Percentiles rank a stretch among this genome's conserved stretches.
These are phyloP conservation scores for Linnemannia zychae DNA, from an alignment of 192 early-diverging fungal species.

Conservation along the genomic window DNA sequence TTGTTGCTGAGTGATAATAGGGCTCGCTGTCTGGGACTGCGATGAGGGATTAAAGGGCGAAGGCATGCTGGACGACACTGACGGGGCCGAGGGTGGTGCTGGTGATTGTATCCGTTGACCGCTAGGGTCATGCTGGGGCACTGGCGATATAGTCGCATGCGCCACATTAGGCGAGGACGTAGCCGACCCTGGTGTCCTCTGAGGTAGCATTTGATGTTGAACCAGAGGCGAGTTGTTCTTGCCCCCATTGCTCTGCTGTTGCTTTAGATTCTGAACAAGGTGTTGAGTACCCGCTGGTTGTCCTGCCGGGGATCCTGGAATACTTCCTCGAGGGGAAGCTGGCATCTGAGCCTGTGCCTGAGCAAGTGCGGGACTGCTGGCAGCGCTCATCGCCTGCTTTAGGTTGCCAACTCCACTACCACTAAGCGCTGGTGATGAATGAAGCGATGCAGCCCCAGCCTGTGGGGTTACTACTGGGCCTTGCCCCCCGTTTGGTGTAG, in stretches of 20 bases:
- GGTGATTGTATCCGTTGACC: conserved; percentile 20
- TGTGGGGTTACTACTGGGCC: neutral
- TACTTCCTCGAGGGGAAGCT: conserved; percentile 8
- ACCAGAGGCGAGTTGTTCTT: conserved; percentile 28
- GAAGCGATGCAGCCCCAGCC: neutral
- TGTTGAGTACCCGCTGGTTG: conserved; percentile 16
- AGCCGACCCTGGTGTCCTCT: conserved; percentile 23
- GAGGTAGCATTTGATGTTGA: conserved; percentile 30
- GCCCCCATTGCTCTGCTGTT: conserved; percentile 12
- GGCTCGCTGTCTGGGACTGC: conserved; percentile 23
- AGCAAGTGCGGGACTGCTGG: conserved; percentile 34
- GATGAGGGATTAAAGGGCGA: neutral
- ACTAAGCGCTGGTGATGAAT: conserved; percentile 24
- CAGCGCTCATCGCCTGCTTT: conserved; percentile 18
- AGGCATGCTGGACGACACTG: conserved; percentile 13
- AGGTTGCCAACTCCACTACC: conserved; percentile 6
- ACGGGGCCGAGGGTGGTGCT: neutral
- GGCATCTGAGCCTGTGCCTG: conserved; percentile 35
- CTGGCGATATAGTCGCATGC: conserved; percentile 9
- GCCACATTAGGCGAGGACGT: conserved; percentile 38
- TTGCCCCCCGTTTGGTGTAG: neutral
- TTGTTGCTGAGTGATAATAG: conserved; percentile 8
- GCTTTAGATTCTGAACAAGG: conserved; percentile 22
- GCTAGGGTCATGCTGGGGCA: neutral
- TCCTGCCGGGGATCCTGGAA: conserved; percentile 31